These are phyloP conservation scores for Geranium brycei DNA, from an alignment of 345 rosid species.

Conservation along the genomic window DNA sequence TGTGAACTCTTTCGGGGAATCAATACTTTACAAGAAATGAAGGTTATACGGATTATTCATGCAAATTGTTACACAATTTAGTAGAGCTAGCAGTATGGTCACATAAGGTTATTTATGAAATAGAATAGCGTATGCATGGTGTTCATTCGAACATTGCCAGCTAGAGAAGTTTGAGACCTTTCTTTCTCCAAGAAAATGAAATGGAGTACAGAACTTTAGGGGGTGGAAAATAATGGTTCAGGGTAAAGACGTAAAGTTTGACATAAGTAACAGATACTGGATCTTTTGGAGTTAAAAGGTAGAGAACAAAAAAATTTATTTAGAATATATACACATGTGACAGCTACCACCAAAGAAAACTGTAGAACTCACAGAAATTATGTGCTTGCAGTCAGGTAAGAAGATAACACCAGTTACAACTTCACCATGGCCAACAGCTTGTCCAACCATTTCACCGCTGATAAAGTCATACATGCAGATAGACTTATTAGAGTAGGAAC, in stretches of 20 bases:
- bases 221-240: too few species aligned
- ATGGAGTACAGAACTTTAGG: too few species aligned
- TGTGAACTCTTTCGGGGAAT: neutral
- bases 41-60: too few species aligned
- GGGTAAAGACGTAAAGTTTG: too few species aligned
- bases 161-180: too few species aligned
- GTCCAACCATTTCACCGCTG: constrained; percentile 55
- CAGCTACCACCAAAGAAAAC: constrained; percentile 5
- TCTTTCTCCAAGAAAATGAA: too few species aligned
- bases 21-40: neutral
- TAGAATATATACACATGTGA: neutral
- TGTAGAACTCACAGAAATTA: constrained; percentile 59
- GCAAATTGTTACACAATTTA: too few species aligned
- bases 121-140: too few species aligned
- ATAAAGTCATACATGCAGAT: constrained; percentile 51
- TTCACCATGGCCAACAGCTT: constrained; percentile 71
- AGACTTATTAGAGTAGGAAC: constrained; percentile 63
- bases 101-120: too few species aligned
- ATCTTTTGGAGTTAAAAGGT: neutral
- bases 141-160: too few species aligned
- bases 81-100: too few species aligned
- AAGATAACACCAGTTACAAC: constrained; percentile 63
- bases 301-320: constrained; percentile 1
- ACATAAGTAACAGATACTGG: too few species aligned
- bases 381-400: constrained; percentile 76